Evolutionary conservation across 495 filamentous ascomycete genomes (phyloP).

Genomic region (Aspergillus kassunensis): DNA sequence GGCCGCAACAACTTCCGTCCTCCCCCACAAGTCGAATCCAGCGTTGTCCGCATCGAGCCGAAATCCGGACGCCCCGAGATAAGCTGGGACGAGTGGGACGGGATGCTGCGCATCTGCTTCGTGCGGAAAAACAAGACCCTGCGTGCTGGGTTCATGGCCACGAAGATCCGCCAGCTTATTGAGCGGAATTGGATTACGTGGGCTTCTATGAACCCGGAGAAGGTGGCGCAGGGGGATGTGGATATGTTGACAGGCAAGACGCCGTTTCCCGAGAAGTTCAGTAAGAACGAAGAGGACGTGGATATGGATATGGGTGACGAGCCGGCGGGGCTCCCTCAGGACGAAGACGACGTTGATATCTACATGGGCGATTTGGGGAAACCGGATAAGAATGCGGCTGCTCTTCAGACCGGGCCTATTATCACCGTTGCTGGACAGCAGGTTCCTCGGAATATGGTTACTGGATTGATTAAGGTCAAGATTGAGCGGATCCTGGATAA

Average conservation of each 20-base stretch:
- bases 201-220: conserved; percentile 4
- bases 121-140: conserved; percentile 75
- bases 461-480: conserved; percentile 74
- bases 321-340: conserved; percentile 44
- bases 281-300: conserved; percentile 22
- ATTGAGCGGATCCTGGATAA: conserved; percentile 73
- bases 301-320: conserved; percentile 36
- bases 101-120: conserved; percentile 79
- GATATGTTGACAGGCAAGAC: conserved; percentile 40
- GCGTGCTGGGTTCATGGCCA: conserved; percentile 67
- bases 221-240: neutral
- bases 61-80: conserved; percentile 81
- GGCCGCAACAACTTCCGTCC: conserved; percentile 94
- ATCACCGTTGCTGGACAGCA: conserved; percentile 30
- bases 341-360: conserved; percentile 66
- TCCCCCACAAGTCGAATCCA: conserved; percentile 84
- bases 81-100: conserved; percentile 93
- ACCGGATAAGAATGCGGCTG: neutral
- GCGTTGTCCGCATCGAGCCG: conserved; percentile 71
- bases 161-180: conserved; percentile 78
- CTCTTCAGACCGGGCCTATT: neutral
- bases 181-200: conserved; percentile 83
- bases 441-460: conserved; percentile 55
- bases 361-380: conserved; percentile 64
- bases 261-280: conserved; percentile 74